phyloP scores from a whole-genome alignment of 176 grass and related monocot species.

The Stipa capillata region DNA sequence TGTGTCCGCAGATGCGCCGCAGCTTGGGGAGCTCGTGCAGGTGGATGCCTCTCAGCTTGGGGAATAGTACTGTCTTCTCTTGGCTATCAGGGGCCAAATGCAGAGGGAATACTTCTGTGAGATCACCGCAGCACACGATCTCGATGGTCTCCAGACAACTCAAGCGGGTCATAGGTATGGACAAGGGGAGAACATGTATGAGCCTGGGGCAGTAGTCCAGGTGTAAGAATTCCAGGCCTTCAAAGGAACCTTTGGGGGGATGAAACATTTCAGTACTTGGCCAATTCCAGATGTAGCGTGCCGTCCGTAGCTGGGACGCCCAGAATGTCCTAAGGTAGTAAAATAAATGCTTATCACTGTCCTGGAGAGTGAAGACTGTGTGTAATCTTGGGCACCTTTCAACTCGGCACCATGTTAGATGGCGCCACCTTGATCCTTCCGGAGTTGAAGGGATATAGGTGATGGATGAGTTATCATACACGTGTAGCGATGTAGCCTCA shows the following conservation, averaged over 20 bases:
- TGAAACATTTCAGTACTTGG: too few species aligned
- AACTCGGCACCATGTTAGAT: not conserved
- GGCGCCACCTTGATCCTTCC: accelerated
- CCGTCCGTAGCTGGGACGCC: not conserved
- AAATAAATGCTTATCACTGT: accelerated
- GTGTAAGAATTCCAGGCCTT: not conserved
- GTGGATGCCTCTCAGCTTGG: not conserved
- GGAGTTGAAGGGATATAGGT: not conserved
- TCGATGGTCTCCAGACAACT: not conserved
- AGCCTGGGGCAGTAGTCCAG: not conserved
- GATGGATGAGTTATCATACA: not conserved
- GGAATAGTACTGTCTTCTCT: not conserved
- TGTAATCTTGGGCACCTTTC: conserved; percentile 3
- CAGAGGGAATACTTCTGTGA: not conserved
- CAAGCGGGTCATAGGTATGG: accelerated
- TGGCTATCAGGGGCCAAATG: too few species aligned
- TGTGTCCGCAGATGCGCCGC: not conserved
- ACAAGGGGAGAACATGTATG: not conserved
- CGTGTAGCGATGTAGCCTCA: not conserved
- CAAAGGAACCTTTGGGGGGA: accelerated
- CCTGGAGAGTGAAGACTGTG: not conserved
- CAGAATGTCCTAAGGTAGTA: not conserved
- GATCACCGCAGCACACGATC: not conserved
- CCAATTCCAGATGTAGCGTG: not conserved
- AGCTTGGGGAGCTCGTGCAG: conserved; percentile 16